These are phyloP conservation scores for Fusarium sacchari DNA, from an alignment of 2,329 filamentous ascomycete species.

Conservation along the genomic window DNA sequence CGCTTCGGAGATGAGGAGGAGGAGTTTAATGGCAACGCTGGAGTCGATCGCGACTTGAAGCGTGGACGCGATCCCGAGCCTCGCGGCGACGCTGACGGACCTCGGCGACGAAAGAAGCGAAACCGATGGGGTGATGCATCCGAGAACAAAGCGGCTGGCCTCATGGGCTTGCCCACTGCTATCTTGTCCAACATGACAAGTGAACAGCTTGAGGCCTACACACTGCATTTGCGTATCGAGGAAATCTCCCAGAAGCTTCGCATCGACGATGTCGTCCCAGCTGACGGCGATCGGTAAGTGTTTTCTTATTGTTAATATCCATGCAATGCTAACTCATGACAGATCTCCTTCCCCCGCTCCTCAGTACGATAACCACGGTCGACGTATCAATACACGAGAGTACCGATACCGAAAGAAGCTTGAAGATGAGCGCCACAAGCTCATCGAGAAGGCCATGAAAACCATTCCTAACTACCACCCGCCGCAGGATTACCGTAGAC, in stretches of 20 bases:
- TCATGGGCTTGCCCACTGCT: slow-evolving; percentile 96
- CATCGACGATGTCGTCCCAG: slow-evolving; percentile 98
- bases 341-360: slow-evolving; percentile 96
- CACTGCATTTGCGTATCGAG: slow-evolving; percentile 94
- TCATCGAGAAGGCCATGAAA: slow-evolving; percentile 99
- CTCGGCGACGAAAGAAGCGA: slow-evolving; percentile 94
- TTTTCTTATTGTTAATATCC: background rate
- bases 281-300: slow-evolving; percentile 92
- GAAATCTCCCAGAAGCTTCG: slow-evolving; percentile 99
- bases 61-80: slow-evolving; percentile 92
- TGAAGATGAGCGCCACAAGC: slow-evolving; percentile 98
- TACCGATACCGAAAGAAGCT: slow-evolving; percentile 98
- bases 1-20: slow-evolving; percentile 74
- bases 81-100: slow-evolving; percentile 76
- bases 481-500: slow-evolving; percentile 96
- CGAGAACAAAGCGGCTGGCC: slow-evolving; percentile 97
- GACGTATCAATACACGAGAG: slow-evolving; percentile 98
- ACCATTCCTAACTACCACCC: slow-evolving; percentile 99
- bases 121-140: slow-evolving; percentile 98
- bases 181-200: slow-evolving; percentile 98
- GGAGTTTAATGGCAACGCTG: slow-evolving; percentile 51
- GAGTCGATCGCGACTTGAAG: slow-evolving; percentile 68
- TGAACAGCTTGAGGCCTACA: slow-evolving; percentile 97
- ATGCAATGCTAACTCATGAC: slow-evolving; percentile 27
- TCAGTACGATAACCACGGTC: slow-evolving; percentile 99